These are phyloP conservation scores for Pyrenopolyporus hunteri DNA, from an alignment of 495 filamentous ascomycete genomes.

Conservation along the genomic window DNA sequence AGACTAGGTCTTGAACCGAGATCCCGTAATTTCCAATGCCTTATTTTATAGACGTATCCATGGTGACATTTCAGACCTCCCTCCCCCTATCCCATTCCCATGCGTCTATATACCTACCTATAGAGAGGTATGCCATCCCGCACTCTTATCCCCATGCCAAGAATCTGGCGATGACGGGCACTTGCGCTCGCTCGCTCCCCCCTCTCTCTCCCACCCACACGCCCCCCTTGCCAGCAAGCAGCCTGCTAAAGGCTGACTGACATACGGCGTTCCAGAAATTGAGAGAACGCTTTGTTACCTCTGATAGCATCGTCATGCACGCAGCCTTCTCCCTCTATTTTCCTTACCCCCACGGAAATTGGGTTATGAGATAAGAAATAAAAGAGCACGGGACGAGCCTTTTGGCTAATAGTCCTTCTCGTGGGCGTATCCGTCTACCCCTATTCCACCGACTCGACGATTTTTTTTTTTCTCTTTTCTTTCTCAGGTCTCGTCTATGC, in stretches of 20 bases:
- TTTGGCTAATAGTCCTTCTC: constrained; percentile 13
- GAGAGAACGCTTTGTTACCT: constrained; percentile 22
- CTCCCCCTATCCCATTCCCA: background rate
- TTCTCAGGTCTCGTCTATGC: background rate
- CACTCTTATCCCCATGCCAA: constrained; percentile 30
- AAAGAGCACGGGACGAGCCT: constrained; percentile 25
- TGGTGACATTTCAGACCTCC: background rate
- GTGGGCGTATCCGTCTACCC: background rate
- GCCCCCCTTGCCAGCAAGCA: too few relatives aligned
- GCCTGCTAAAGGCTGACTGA: constrained; percentile 14
- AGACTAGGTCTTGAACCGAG: constrained; percentile 1
- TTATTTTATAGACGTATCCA: background rate
- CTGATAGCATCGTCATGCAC: constrained; percentile 27
- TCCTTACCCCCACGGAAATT: constrained; percentile 20
- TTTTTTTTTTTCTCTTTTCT: background rate
- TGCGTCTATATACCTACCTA: background rate
- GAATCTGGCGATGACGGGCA: constrained; percentile 15
- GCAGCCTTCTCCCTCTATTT: background rate
- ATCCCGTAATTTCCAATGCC: constrained; percentile 2
- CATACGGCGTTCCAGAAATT: constrained; percentile 19
- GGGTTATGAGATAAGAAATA: constrained; percentile 32
- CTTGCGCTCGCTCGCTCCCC: background rate
- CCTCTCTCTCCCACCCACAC: background rate
- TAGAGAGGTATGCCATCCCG: constrained; percentile 32
- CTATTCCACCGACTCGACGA: background rate